These are phyloP conservation scores for Erythrophleum fordii DNA, from an alignment of 306 rosid species.

Conservation along the genomic window DNA sequence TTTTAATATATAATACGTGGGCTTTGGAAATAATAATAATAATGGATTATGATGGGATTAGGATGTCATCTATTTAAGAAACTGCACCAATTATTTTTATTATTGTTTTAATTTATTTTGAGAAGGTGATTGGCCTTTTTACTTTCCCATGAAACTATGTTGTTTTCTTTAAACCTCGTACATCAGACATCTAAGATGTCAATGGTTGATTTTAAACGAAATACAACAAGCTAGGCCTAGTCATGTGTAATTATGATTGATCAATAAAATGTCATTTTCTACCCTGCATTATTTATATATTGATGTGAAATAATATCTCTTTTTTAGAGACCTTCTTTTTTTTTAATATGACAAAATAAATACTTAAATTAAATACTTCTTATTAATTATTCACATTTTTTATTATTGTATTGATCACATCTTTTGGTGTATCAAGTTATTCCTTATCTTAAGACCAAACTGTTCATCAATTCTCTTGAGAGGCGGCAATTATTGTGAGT, in stretches of 20 bases:
- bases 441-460: too few species aligned
- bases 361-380: too few species aligned
- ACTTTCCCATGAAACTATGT: not conserved
- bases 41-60: not conserved
- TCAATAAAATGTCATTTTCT: not conserved
- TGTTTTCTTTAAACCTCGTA: slow-evolving; percentile 18
- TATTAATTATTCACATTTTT: not conserved
- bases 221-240: not conserved
- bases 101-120: not conserved
- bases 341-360: too few species aligned
- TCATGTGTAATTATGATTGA: not conserved
- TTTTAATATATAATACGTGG: not conserved
- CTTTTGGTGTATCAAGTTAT: too few species aligned
- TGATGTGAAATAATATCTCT: not conserved
- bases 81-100: not conserved
- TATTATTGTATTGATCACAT: too few species aligned
- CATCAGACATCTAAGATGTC: not conserved
- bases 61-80: slow-evolving; percentile 4
- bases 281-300: not conserved
- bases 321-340: too few species aligned
- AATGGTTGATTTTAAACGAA: slow-evolving; percentile 1
- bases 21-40: slow-evolving; percentile 2
- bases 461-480: too few species aligned
- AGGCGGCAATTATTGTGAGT: too few species aligned
- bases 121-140: slow-evolving; percentile 5